phyloP scores from a whole-genome alignment of 164 flowering plant species.

The Nymphaea thermarum region DNA sequence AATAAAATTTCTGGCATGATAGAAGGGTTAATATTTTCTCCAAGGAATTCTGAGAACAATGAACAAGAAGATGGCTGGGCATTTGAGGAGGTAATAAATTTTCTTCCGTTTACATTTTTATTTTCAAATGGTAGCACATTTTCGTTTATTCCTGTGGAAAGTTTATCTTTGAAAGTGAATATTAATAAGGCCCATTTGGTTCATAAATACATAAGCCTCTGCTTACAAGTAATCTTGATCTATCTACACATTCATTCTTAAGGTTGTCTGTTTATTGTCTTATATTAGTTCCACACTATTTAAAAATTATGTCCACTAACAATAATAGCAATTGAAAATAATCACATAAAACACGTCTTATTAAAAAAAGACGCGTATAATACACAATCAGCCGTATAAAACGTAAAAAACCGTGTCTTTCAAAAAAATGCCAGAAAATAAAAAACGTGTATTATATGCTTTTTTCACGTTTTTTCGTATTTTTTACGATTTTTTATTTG shows the following conservation, averaged over 20 bases:
- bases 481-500: no score
- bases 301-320: no score
- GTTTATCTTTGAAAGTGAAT: not conserved
- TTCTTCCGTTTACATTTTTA: not conserved
- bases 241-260: not conserved
- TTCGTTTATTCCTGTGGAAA: not conserved
- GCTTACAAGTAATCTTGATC: not conserved
- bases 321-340: no score
- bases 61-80: conserved; percentile 77
- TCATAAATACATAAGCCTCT: not conserved
- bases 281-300: no score
- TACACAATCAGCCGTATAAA: no score
- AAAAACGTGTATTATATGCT: no score
- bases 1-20: conserved; percentile 96
- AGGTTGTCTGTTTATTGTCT: no score
- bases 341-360: no score
- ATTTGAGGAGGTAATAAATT: conserved; percentile 72
- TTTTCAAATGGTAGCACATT: not conserved
- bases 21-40: conserved; percentile 97
- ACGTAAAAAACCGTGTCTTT: no score
- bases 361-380: no score
- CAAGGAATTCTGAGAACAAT: conserved; percentile 46
- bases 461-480: no score
- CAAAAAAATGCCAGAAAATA: no score
- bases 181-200: not conserved